These are phyloP conservation scores for Fusarium duplospermum DNA, from an alignment of 2,329 filamentous ascomycete species.

Conservation along the genomic window DNA sequence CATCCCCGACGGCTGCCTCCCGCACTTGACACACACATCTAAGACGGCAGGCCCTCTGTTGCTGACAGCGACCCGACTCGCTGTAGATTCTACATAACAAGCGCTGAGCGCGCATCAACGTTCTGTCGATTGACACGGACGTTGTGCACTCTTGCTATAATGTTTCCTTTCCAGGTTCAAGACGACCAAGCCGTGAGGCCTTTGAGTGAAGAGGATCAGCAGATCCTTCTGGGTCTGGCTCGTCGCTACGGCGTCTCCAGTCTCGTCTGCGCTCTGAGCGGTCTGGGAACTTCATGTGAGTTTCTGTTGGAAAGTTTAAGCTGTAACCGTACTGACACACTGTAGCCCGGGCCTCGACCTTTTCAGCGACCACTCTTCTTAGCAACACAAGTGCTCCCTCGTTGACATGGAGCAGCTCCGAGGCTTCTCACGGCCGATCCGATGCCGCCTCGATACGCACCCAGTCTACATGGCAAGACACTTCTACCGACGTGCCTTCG, in stretches of 20 bases:
- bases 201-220: conserved; percentile 54
- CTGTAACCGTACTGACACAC: conserved; percentile 23
- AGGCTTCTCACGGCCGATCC: conserved; percentile 53
- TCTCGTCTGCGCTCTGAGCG: conserved; percentile 51
- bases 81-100: conserved; percentile 11
- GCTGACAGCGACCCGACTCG: conserved; percentile 14
- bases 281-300: conserved; percentile 53
- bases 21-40: conserved; percentile 17
- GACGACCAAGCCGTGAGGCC: conserved; percentile 52
- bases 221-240: conserved; percentile 50
- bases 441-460: conserved; percentile 55
- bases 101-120: conserved; percentile 44
- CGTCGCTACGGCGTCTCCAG: conserved; percentile 54
- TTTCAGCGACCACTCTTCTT: conserved; percentile 55
- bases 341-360: conserved; percentile 54
- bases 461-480: conserved; percentile 53
- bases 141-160: conserved; percentile 34
- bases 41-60: conserved; percentile 8
- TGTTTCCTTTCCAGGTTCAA: conserved; percentile 51
- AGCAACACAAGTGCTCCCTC: conserved; percentile 56
- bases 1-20: conserved; percentile 23
- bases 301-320: conserved; percentile 16
- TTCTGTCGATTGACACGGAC: conserved; percentile 25
- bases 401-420: conserved; percentile 55
- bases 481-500: conserved; percentile 47